Evolutionary conservation across 2,329 filamentous ascomycete species (phyloP), one percentile per base, ranked within the genome.

Genomic region (Fusarium sacchari): DNA sequence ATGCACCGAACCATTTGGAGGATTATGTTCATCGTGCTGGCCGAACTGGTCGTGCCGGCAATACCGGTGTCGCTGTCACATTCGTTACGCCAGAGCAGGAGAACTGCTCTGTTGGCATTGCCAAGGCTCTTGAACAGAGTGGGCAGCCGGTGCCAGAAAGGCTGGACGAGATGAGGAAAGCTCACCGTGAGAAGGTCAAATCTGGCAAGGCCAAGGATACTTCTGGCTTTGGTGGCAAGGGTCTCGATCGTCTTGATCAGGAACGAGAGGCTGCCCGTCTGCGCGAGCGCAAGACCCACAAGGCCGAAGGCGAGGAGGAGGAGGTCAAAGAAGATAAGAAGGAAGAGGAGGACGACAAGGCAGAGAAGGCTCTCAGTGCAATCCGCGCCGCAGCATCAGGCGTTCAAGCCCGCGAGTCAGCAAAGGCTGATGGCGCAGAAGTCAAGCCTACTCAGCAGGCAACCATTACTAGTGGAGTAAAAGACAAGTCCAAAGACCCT

Each of bases 11-110:
- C 78, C 95, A 98, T 83, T 83, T 97, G 70, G 96, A 99, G 83
- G 96, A 98, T 80, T 98, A 98, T 79, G 96, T 98, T 44, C 96
- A 98, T 81, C 92, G 96, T 72, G 94, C 94, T 62, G 96, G 96
- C 53, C 94, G 96, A 77, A 98, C 96, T 13, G 96, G 96, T 17
- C 92, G 96, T 80, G 96, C 96, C 50, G 96, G 96, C 44, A 97
- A 98, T 79, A 97, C 91, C 28, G 96, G 96, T 72, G 97, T 95
- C 43, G 96, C 96, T 1, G 94, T 99, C 57, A 99, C 96, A 0
- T 97, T 98, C 79, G 86, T 99, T 66, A 97, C 94, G 1, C 92
- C 94, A 46, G 94, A 97, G 52, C 95, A 99, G 81, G 95, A 97
- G 79, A 94, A 94, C 72, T 98, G 94, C 79, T 93, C 96, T 6